phyloP scores from a whole-genome alignment of 768 basidiomycete species.

The Russula virescens region DNA sequence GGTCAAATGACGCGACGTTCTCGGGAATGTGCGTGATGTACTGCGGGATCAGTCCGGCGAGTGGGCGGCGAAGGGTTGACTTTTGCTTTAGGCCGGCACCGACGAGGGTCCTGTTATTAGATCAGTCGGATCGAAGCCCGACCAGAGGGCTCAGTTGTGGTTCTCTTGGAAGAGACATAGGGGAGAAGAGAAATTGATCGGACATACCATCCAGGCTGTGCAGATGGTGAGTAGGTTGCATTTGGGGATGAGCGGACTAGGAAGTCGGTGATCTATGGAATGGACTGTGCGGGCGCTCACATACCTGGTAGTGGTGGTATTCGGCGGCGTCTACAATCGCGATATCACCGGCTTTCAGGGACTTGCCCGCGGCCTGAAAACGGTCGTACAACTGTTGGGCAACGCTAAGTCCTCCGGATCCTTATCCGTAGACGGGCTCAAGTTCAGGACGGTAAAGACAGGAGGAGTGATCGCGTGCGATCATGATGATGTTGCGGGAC shows the following conservation, averaged over 20 bases:
- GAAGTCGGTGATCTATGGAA: background rate
- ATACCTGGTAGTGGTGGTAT: conserved; percentile 80
- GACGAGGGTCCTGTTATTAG: conserved; percentile 69
- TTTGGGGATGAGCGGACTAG: background rate
- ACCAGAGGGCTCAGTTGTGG: too few species aligned
- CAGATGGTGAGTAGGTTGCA: conserved; percentile 15
- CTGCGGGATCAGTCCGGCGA: conserved; percentile 65
- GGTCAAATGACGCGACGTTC: conserved; percentile 69
- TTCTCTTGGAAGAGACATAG: too few species aligned
- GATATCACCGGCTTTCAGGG: conserved; percentile 69
- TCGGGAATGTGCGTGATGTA: conserved; percentile 68
- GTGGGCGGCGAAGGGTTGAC: conserved; percentile 55
- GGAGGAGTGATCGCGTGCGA: background rate
- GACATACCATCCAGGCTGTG: conserved; percentile 82
- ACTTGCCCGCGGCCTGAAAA: conserved; percentile 64
- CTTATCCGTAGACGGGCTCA: conserved; percentile 37
- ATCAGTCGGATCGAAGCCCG: background rate
- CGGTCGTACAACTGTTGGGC: conserved; percentile 85
- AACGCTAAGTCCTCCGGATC: conserved; percentile 73
- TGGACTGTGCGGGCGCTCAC: conserved; percentile 6
- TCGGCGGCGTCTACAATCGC: conserved; percentile 79
- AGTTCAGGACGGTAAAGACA: background rate
- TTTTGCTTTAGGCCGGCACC: conserved; percentile 81
- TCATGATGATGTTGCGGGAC: conserved; percentile 27
- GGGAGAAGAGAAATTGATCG: background rate